A percentile compares a stretch with the other conserved stretches of the same genome.
These are phyloP conservation scores for Pelargonium myrrhifolium DNA, from an alignment of 441 rosid species.

Conservation along the genomic window DNA sequence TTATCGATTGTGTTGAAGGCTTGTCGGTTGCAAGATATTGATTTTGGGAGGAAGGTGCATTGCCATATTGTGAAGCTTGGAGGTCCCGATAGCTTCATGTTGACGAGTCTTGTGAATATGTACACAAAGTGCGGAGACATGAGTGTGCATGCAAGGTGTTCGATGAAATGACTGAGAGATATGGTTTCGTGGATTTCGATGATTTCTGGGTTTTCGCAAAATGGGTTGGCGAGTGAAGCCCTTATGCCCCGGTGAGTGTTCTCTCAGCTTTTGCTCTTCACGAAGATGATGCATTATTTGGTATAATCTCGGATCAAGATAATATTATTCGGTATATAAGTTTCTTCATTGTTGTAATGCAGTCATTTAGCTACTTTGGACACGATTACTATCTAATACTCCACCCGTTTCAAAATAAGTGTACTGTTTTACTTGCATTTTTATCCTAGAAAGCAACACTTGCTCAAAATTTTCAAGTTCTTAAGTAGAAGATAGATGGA, in stretches of 20 bases:
- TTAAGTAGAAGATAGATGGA: too few relatives aligned
- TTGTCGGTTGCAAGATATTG: slow-evolving; percentile 36
- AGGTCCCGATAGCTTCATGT: slow-evolving; percentile 39
- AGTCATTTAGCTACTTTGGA: too few relatives aligned
- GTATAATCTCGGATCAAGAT: too few relatives aligned
- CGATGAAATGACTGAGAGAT: slow-evolving; percentile 23
- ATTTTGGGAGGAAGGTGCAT: slow-evolving; percentile 43
- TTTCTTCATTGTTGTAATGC: too few relatives aligned
- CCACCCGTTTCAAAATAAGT: too few relatives aligned
- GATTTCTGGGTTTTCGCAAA: slow-evolving; percentile 50
- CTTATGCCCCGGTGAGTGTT: slow-evolving; percentile 36
- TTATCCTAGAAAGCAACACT: too few relatives aligned
- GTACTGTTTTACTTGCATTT: too few relatives aligned
- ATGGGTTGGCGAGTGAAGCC: slow-evolving; percentile 39
- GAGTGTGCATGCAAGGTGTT: slow-evolving; percentile 32
- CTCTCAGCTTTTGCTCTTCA: slow-evolving; percentile 41
- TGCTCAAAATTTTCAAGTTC: too few relatives aligned
- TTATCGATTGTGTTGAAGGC: slow-evolving; percentile 51
- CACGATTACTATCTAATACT: too few relatives aligned
- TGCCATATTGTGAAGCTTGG: slow-evolving; percentile 37
- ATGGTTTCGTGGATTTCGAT: slow-evolving; percentile 53
- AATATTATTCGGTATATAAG: too few relatives aligned
- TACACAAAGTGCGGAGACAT: slow-evolving; percentile 47
- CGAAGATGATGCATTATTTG: too few relatives aligned
- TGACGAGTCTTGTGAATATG: slow-evolving; percentile 51